Evolutionary conservation across 2,329 filamentous ascomycete genomes (phyloP), one percentile per base, ranked within the genome.

Genomic region (Aspergillus thermomutatus): DNA sequence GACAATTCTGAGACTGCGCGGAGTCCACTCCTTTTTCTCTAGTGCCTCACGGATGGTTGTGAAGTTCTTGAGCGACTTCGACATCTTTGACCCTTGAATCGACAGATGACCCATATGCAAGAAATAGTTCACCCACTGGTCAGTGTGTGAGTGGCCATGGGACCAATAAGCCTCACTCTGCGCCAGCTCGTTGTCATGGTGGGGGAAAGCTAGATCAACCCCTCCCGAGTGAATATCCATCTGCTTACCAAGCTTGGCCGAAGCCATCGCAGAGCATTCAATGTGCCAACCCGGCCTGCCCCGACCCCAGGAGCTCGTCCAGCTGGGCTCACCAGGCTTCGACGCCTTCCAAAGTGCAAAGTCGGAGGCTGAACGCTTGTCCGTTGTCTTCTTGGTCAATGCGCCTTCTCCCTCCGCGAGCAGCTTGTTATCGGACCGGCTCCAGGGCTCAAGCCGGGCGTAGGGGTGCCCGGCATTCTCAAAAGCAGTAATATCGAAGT

Each of bases 281-380:
- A 97, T 97, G 70, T 97, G 93, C 93, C 93, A 97, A 19, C 93
- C 93, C 1, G 93, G 93, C 47, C 93, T 82, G 4, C 92, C 92
- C 55, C 87, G 82, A 4, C 93, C 92, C 92, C 93, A 97, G 3
- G 87, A 86, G 65, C 89, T 94, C 4, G 86, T 81, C 93, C 93
- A 97, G 63, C 85, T 89, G 0, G 93, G 93, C 79, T 97, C 93
- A 46, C 93, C 93, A 14, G 90, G 85, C 76, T 96, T 97, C 1
- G 89, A 92, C 53, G 88, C 87, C 73, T 97, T 97, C 92, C 92
- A 97, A 1, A 97, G 79, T 0, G 92, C 92, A 75, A 97, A 97
- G 68, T 97, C 92, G 6, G 89, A 87, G 1, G 87, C 80, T 25
- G 85, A 87, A 53, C 87, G 86, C 79, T 97, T 97, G 64, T 83